phyloP scores from a whole-genome alignment of 768 basidiomycete genomes.

The Leccinellum luteum region DNA sequence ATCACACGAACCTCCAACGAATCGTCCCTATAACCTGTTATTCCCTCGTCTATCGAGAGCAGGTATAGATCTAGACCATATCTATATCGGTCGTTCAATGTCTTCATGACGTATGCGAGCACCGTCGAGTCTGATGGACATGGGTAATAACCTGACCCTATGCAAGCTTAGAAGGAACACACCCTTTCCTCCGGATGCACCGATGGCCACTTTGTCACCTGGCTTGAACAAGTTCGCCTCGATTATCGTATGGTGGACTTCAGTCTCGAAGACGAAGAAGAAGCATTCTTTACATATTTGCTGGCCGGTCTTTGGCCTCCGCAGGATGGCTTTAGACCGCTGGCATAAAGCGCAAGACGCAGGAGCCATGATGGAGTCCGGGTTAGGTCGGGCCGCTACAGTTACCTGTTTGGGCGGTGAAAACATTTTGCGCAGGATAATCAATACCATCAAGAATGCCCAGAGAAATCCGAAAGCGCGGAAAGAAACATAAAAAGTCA shows the following conservation, averaged over 20 bases:
- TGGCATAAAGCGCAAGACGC: conserved; percentile 75
- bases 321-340: conserved; percentile 79
- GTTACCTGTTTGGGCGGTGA: conserved; percentile 11
- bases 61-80: conserved; percentile 91
- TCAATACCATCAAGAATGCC: conserved; percentile 53
- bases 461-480: conserved; percentile 70
- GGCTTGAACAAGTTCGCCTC: conserved; percentile 79
- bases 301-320: conserved; percentile 95
- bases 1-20: conserved; percentile 75
- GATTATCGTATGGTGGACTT: conserved; percentile 94
- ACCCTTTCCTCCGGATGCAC: conserved; percentile 99
- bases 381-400: background rate
- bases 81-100: conserved; percentile 88
- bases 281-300: conserved; percentile 97
- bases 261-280: conserved; percentile 96
- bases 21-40: conserved; percentile 96
- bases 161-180: conserved; percentile 10
- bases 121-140: conserved; percentile 84
- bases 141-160: background rate
- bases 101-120: conserved; percentile 94
- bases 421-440: background rate
- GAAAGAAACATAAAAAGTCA: conserved; percentile 68
- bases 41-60: conserved; percentile 97
- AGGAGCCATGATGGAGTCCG: conserved; percentile 62
- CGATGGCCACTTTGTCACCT: conserved; percentile 94